Evolutionary conservation across 2,329 filamentous ascomycete genomes (phyloP).

Genomic region (Fusarium sp.): DNA sequence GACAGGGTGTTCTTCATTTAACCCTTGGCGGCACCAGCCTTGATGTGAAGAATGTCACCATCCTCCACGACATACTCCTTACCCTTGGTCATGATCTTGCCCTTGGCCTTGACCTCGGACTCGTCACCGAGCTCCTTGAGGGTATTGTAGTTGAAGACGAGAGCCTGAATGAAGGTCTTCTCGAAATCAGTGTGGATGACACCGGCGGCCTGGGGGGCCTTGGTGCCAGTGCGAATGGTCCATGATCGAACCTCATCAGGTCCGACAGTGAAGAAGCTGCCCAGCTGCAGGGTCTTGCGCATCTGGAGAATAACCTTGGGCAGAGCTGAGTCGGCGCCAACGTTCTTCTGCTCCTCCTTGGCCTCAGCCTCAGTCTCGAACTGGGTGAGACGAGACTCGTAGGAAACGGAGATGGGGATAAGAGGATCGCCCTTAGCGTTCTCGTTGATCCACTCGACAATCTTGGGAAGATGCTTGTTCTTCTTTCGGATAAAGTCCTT

Average conservation of each 20-base stretch:
- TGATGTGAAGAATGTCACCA: conserved; percentile 86
- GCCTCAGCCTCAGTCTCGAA: conserved; percentile 82
- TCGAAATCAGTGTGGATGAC: conserved; percentile 99
- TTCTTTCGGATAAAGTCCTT: conserved; percentile 98
- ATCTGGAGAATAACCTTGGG: conserved; percentile 94
- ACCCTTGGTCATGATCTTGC: conserved; percentile 98
- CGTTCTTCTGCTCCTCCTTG: conserved; percentile 86
- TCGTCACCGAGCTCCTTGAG: conserved; percentile 92
- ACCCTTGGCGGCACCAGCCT: conserved; percentile 84
- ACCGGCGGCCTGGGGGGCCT: conserved; percentile 96
- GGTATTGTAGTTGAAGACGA: conserved; percentile 89
- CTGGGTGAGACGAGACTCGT: conserved; percentile 89
- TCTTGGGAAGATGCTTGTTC: conserved; percentile 97
- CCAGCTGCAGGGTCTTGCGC: conserved; percentile 89
- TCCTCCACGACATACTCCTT: conserved; percentile 95
- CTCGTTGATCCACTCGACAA: conserved; percentile 95
- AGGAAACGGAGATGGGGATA: conserved; percentile 90
- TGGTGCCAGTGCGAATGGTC: conserved; percentile 95
- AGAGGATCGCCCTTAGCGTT: conserved; percentile 89
- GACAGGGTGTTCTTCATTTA: conserved; percentile 49
- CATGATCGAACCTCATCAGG: conserved; percentile 97
- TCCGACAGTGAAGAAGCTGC: conserved; percentile 97
- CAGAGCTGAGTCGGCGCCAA: conserved; percentile 87
- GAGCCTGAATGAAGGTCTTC: conserved; percentile 98
- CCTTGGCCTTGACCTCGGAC: conserved; percentile 87